These are phyloP conservation scores for Serendipita indica DNA, from an alignment of 768 basidiomycete species.

Conservation along the genomic window DNA sequence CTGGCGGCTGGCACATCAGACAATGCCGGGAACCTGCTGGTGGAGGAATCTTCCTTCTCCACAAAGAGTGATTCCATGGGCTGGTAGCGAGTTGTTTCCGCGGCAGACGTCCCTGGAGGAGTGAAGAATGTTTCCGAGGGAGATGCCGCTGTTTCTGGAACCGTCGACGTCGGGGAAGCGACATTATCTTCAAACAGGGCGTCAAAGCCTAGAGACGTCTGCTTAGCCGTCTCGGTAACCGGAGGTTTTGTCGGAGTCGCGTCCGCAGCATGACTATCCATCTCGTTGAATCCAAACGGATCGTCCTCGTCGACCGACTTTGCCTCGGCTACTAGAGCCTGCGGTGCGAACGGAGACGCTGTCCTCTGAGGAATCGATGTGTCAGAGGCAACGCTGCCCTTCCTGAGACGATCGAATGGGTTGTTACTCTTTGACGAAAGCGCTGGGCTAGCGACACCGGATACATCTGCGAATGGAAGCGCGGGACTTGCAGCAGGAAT, in stretches of 20 bases:
- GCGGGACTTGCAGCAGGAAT: conserved; percentile 54
- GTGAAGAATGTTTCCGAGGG: background rate
- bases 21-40: background rate
- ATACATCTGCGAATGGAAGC: conserved; percentile 55
- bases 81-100: background rate
- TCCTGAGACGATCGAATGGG: conserved; percentile 63
- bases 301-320: conserved; percentile 22
- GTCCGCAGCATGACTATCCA: too few species aligned
- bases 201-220: background rate
- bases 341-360: conserved; percentile 14
- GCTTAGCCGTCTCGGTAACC: background rate
- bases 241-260: background rate
- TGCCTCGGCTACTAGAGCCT: conserved; percentile 8
- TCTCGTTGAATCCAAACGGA: conserved; percentile 37
- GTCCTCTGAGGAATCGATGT: conserved; percentile 25
- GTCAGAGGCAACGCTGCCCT: conserved; percentile 24
- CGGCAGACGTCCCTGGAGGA: background rate
- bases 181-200: conserved; percentile 9
- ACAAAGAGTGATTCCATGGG: background rate
- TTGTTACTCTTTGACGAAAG: conserved; percentile 62
- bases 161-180: conserved; percentile 1
- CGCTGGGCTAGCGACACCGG: conserved; percentile 31
- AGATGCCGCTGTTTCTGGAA: background rate
- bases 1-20: background rate
- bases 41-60: background rate